Percentiles rank a stretch among this genome's conserved stretches.
Conservation (phyloP, 768 basidiomycete species). For the Sporobolomyces phaffii region DNA sequence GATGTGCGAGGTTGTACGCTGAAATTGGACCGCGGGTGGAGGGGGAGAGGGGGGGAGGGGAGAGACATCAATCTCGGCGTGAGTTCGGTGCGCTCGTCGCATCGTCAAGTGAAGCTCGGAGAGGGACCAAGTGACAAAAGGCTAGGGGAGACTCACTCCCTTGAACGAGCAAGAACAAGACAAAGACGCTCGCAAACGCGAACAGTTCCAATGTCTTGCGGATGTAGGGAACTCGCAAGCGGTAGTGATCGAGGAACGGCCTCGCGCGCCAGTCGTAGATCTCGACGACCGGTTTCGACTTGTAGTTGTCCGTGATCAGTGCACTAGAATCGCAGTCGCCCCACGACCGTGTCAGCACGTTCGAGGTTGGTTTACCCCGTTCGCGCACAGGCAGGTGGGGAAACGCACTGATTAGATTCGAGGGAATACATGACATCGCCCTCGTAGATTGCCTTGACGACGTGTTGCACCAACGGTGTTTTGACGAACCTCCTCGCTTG, state of each 20-base stretch:
- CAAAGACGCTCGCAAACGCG: constrained; percentile 36
- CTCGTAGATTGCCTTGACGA: constrained; percentile 78
- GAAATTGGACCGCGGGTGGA: too few relatives aligned
- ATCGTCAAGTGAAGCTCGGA: too few relatives aligned
- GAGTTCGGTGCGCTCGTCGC: too few relatives aligned
- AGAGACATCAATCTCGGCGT: background rate
- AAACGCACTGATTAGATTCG: constrained; percentile 14
- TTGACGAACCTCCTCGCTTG: constrained; percentile 76
- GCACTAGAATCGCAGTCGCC: constrained; percentile 55
- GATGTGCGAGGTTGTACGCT: constrained; percentile 5
- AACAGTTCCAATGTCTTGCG: constrained; percentile 35
- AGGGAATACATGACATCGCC: constrained; percentile 51
- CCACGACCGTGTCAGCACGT: too few relatives aligned
- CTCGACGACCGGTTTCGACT: constrained; percentile 61
- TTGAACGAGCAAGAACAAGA: constrained; percentile 35
- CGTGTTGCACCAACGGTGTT: constrained; percentile 73
- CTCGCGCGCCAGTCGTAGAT: constrained; percentile 55
- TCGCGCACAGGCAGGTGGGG: constrained; percentile 47
- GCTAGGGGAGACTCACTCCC: background rate
- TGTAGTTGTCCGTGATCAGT: constrained; percentile 85
- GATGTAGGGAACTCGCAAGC: constrained; percentile 39
- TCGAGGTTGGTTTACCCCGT: too few relatives aligned
- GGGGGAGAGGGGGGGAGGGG: too few relatives aligned
- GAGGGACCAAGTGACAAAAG: too few relatives aligned
- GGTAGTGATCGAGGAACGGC: constrained; percentile 45